Evolutionary conservation across 2,329 filamentous ascomycete species (phyloP).

Genomic region (Aspergillus pseudoterreus): DNA sequence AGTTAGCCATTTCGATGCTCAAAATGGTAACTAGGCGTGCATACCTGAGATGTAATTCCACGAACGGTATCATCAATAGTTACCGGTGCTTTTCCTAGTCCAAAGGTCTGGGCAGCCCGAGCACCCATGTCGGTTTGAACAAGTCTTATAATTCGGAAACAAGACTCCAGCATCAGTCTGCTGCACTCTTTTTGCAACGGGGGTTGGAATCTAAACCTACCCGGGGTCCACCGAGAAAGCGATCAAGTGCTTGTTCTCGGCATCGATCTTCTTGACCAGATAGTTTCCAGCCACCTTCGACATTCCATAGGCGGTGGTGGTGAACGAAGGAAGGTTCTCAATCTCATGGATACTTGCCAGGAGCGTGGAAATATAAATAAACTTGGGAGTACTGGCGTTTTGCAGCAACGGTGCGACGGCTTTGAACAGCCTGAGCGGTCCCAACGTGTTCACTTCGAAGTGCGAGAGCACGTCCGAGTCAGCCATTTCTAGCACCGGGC

Average conservation of each 20-base stretch:
- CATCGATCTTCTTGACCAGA: conserved; percentile 18
- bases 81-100: conserved; percentile 31
- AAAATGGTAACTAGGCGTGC: neutral
- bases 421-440: conserved; percentile 28
- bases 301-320: conserved; percentile 18
- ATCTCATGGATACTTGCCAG: conserved; percentile 32
- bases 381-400: conserved; percentile 17
- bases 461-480: conserved; percentile 36
- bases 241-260: conserved; percentile 19
- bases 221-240: conserved; percentile 30
- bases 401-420: conserved; percentile 36
- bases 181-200: neutral
- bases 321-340: conserved; percentile 15
- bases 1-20: neutral
- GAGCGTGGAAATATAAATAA: conserved; percentile 36
- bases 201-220: conserved; percentile 15
- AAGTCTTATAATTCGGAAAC: conserved; percentile 16
- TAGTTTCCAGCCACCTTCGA: conserved; percentile 23
- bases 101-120: conserved; percentile 27
- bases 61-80: conserved; percentile 33
- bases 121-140: conserved; percentile 45
- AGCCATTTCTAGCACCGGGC: conserved; percentile 29
- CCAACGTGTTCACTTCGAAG: conserved; percentile 41
- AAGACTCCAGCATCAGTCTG: neutral
- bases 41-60: conserved; percentile 21